A percentile compares a stretch with the other conserved stretches of the same genome.
Conservation (phyloP, 306 rosid species). For the Lithocarpus polystachyus region DNA sequence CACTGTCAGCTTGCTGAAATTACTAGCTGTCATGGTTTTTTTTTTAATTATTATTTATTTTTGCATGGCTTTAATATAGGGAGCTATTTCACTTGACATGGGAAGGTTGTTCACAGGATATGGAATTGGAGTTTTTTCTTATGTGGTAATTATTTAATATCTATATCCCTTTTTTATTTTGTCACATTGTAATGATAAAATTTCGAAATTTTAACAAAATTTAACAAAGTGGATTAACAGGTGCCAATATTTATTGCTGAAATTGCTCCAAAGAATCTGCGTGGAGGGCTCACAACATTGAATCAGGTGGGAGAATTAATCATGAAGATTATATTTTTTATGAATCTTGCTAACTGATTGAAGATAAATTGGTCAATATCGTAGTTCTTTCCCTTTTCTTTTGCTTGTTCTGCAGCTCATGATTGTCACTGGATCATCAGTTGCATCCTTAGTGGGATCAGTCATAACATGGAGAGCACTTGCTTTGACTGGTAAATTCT, state of each 20-base stretch:
- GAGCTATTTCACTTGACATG: constrained; percentile 46
- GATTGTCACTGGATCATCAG: constrained; percentile 46
- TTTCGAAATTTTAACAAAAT: constrained; percentile 12
- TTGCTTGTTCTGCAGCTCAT: constrained; percentile 30
- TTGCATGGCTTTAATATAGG: constrained; percentile 26
- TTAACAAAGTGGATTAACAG: constrained; percentile 20
- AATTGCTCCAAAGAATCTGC: constrained; percentile 40
- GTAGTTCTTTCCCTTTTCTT: background rate
- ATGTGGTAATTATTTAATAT: constrained; percentile 58
- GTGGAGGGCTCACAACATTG: constrained; percentile 40
- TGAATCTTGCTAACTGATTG: background rate
- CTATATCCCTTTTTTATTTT: background rate
- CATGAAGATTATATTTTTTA: background rate
- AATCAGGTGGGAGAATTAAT: constrained; percentile 28
- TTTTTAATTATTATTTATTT: too few species aligned
- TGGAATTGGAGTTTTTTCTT: constrained; percentile 85
- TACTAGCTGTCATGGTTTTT: background rate
- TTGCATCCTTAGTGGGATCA: constrained; percentile 59
- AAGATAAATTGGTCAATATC: background rate
- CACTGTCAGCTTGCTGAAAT: background rate
- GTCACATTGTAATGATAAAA: background rate
- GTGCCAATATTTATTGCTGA: constrained; percentile 43
- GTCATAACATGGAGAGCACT: constrained; percentile 36
- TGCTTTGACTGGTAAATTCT: constrained; percentile 34
- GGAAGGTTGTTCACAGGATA: constrained; percentile 76